Evolutionary conservation across 139 green algal genomes (phyloP).

Genomic region (Chlamydomonas sphaeroides): DNA sequence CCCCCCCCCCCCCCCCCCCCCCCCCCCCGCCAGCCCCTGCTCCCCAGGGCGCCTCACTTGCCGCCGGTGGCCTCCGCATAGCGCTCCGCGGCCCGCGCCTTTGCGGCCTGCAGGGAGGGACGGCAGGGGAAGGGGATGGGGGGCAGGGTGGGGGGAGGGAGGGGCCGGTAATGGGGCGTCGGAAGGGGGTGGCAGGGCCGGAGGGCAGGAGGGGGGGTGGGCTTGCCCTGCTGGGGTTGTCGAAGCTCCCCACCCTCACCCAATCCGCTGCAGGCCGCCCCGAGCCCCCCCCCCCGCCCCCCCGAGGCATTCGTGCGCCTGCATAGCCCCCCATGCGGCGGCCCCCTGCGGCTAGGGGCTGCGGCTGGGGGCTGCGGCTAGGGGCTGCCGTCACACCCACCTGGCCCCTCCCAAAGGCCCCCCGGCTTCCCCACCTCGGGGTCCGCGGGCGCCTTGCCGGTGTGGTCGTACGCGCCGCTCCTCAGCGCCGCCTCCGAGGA

Average conservation of each 20-base stretch:
- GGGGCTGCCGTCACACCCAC: too few species aligned
- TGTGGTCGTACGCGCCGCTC: constrained; percentile 94
- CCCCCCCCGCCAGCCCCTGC: not conserved
- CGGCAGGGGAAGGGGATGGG: not conserved
- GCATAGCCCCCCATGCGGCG: too few species aligned
- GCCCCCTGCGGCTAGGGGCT: too few species aligned
- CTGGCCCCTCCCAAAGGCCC: too few species aligned
- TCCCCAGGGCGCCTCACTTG: not conserved
- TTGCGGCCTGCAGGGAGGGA: not conserved
- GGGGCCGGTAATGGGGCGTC: not conserved
- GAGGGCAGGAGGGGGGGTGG: too few species aligned
- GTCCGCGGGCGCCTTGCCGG: constrained; percentile 62
- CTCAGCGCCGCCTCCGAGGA: constrained; percentile 88
- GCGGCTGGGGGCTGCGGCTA: too few species aligned
- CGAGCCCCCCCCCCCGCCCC: not conserved
- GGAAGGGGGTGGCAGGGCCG: too few species aligned
- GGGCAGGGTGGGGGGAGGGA: not conserved
- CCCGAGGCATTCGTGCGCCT: too few species aligned
- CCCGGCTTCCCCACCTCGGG: not conserved
- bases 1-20: not conserved
- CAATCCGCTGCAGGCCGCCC: not conserved
- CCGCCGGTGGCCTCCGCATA: constrained; percentile 25
- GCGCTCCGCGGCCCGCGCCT: constrained; percentile 52
- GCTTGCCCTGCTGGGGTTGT: too few species aligned
- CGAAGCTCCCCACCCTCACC: not conserved